phyloP scores from a whole-genome alignment of 805 yeast genomes.

The Metschnikowia proteae region DNA sequence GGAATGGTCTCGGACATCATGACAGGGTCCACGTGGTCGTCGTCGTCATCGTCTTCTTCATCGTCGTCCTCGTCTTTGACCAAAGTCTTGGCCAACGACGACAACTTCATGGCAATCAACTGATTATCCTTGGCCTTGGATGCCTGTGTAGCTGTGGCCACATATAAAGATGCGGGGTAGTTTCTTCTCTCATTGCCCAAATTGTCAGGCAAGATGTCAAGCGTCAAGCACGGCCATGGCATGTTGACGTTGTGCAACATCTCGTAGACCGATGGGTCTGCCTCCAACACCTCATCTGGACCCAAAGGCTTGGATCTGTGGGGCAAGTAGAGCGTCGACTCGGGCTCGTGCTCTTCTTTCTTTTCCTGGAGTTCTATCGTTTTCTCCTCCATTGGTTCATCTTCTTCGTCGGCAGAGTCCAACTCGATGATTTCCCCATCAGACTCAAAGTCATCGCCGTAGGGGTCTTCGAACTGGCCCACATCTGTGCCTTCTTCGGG shows the following conservation, averaged over 20 bases:
- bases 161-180: conserved; percentile 81
- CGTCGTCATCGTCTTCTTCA: conserved; percentile 69
- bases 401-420: conserved; percentile 50
- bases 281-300: conserved; percentile 92
- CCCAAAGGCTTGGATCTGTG: conserved; percentile 87
- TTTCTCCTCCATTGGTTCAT: conserved; percentile 38
- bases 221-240: conserved; percentile 96
- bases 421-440: conserved; percentile 85
- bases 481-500: conserved; percentile 49
- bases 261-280: conserved; percentile 93
- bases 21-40: conserved; percentile 70
- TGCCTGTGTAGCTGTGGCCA: conserved; percentile 95
- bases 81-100: conserved; percentile 78
- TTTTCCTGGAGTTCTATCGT: conserved; percentile 24
- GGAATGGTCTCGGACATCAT: conserved; percentile 82
- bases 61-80: conserved; percentile 80
- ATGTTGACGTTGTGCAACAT: conserved; percentile 92
- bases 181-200: conserved; percentile 85
- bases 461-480: conserved; percentile 86
- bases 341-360: conserved; percentile 23
- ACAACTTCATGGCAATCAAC: conserved; percentile 74
- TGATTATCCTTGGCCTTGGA: conserved; percentile 83
- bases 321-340: conserved; percentile 69
- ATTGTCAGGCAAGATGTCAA: conserved; percentile 83
- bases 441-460: conserved; percentile 89